Conservation (phyloP, 495 filamentous ascomycete species). For the Penicillium maclennaniae region DNA sequence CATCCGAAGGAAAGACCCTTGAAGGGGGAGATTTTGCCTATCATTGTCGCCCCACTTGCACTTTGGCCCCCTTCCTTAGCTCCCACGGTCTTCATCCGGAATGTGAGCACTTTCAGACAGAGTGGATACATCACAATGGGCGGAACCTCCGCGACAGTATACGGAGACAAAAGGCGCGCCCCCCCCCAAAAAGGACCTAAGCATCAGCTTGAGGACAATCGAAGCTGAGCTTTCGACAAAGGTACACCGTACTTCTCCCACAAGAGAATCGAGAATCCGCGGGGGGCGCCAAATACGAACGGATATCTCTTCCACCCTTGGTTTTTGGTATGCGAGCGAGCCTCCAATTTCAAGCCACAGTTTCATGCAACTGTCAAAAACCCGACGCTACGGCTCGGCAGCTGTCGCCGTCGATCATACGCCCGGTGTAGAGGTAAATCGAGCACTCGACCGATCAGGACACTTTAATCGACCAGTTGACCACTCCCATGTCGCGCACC, state of each 20-base stretch:
- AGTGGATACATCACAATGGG: background rate
- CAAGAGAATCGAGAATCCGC: background rate
- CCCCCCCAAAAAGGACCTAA: background rate
- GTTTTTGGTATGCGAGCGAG: background rate
- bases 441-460: constrained; percentile 6
- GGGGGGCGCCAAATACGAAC: background rate
- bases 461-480: background rate
- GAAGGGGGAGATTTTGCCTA: no score
- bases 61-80: background rate
- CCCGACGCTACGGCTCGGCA: constrained; percentile 36
- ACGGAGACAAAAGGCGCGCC: background rate
- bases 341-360: background rate
- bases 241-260: background rate
- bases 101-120: background rate
- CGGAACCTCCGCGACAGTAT: background rate
- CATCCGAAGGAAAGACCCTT: no score
- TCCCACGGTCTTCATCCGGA: background rate
- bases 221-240: background rate
- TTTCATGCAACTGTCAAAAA: constrained; percentile 22
- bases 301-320: constrained; percentile 11
- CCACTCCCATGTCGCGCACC: background rate
- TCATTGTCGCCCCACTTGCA: no score
- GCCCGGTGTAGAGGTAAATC: constrained; percentile 1
- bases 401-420: constrained; percentile 29
- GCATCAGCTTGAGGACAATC: background rate